Conservation (phyloP, 106 monocot species). For the Gastrodia elata region DNA sequence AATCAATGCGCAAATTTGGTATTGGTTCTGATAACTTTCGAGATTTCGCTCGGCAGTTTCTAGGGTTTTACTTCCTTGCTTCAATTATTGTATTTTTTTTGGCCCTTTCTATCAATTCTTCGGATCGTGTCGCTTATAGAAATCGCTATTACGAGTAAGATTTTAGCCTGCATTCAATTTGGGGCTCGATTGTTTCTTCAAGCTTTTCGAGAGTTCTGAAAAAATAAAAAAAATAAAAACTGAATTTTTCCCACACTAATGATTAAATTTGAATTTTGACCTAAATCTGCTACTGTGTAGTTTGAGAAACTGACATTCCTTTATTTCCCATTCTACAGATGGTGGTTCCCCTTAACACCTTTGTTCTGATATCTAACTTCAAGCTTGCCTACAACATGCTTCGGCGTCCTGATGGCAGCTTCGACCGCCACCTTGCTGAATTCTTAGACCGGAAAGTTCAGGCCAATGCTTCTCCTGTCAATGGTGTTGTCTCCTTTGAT, state of each 20-base stretch:
- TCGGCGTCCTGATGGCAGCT: constrained; percentile 74
- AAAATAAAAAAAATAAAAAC: too few species aligned
- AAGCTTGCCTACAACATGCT: constrained; percentile 87
- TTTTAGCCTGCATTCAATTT: background rate
- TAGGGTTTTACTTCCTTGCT: background rate
- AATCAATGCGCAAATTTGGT: constrained; percentile 3
- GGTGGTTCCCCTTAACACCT: constrained; percentile 83
- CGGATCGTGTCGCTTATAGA: background rate
- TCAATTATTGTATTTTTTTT: background rate
- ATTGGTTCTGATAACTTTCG: background rate
- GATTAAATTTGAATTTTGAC: background rate
- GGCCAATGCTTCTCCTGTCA: constrained; percentile 49
- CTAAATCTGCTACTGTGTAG: background rate
- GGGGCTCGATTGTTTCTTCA: background rate
- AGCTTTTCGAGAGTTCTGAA: background rate
- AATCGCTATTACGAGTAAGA: background rate
- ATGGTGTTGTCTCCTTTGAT: constrained; percentile 72
- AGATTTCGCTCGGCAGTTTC: background rate
- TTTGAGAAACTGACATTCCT: too few species aligned
- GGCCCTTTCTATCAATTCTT: background rate
- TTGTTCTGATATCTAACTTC: constrained; percentile 94
- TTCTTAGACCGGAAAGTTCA: constrained; percentile 74
- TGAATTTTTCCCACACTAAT: background rate
- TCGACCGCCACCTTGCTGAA: constrained; percentile 70
- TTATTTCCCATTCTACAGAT: constrained; percentile 20